These are phyloP conservation scores for Rhizopus sp. DNA, from an alignment of 371 early-diverging fungal species.

Conservation along the genomic window DNA sequence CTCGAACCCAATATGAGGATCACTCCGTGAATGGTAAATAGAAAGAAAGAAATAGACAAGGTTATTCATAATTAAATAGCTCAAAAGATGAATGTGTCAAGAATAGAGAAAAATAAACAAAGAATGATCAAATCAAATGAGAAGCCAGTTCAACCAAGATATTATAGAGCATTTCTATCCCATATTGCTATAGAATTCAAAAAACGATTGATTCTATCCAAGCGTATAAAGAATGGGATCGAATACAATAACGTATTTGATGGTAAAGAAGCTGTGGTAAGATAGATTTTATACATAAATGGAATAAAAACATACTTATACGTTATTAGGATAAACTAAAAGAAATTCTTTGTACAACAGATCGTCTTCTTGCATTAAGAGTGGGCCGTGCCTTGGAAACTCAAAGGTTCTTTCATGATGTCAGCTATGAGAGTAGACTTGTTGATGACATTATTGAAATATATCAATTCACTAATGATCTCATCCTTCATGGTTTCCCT, in stretches of 20 bases:
- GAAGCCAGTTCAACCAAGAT: neutral
- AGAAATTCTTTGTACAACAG: conserved; percentile 60
- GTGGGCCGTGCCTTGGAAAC: conserved; percentile 74
- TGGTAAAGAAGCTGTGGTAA: conserved; percentile 82
- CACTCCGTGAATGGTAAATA: neutral
- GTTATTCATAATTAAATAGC: neutral
- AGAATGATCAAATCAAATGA: neutral
- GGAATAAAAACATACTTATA: neutral
- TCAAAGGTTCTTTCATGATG: conserved; percentile 75
- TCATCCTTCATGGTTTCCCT: conserved; percentile 20
- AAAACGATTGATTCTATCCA: conserved; percentile 41
- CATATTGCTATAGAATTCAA: conserved; percentile 75
- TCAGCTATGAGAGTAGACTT: conserved; percentile 63
- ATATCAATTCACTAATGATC: conserved; percentile 58
- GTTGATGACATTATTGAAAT: conserved; percentile 66
- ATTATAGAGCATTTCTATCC: conserved; percentile 79
- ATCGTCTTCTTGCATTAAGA: conserved; percentile 67
- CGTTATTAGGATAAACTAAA: conserved; percentile 59
- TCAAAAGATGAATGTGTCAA: neutral
- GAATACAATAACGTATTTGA: conserved; percentile 81
- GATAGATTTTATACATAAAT: neutral
- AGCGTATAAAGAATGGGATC: conserved; percentile 72
- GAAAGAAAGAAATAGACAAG: neutral
- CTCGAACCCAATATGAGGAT: neutral
- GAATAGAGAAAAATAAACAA: neutral